Conservation (phyloP, 495 filamentous ascomycete genomes). For the Thermothielavioides terrestris region DNA sequence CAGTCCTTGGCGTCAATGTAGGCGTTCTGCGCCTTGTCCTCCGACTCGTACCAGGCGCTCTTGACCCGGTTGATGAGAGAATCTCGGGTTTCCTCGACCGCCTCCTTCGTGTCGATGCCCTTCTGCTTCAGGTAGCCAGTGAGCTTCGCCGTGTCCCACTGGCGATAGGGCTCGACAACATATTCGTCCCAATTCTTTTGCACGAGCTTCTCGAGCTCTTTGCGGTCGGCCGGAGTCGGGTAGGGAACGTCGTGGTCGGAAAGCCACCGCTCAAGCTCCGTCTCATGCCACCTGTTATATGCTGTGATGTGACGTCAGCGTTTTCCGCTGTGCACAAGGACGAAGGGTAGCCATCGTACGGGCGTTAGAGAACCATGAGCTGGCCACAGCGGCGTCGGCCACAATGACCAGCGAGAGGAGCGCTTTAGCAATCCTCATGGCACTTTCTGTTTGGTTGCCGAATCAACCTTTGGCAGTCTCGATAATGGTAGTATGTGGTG, state of each 20-base stretch:
- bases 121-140: conserved; percentile 55
- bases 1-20: conserved; percentile 71
- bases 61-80: conserved; percentile 59
- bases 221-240: conserved; percentile 74
- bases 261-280: conserved; percentile 94
- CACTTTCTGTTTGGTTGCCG: conserved; percentile 13
- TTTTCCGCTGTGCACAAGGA: not conserved
- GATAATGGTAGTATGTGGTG: conserved; percentile 1
- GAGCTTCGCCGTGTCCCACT: conserved; percentile 61
- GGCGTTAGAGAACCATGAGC: conserved; percentile 74
- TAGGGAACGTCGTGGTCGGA: conserved; percentile 87
- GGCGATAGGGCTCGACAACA: conserved; percentile 56
- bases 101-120: conserved; percentile 57
- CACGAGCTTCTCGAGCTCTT: conserved; percentile 73
- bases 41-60: conserved; percentile 62
- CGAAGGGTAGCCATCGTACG: conserved; percentile 43
- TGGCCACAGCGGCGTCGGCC: conserved; percentile 57
- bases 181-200: conserved; percentile 79
- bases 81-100: conserved; percentile 55
- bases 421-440: conserved; percentile 68
- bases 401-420: conserved; percentile 63
- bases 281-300: conserved; percentile 99
- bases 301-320: conserved; percentile 38
- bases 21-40: conserved; percentile 61
- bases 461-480: not conserved